A percentile compares a stretch with the other conserved stretches of the same genome.
These are phyloP conservation scores for Pythium biforme DNA, from an alignment of 352 stramenopile species.

Conservation along the genomic window DNA sequence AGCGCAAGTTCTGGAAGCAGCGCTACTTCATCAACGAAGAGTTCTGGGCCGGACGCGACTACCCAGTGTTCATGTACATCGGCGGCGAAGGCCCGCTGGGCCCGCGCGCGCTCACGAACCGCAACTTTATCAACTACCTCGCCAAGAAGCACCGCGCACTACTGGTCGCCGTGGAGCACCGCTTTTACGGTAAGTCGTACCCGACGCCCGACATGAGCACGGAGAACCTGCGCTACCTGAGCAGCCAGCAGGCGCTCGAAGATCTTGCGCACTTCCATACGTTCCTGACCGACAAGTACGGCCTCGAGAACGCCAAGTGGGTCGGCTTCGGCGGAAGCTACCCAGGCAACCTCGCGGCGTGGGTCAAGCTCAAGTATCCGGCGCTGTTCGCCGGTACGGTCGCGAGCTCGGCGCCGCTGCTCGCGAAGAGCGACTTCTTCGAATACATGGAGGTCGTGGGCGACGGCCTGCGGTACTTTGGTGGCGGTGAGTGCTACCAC, in stretches of 20 bases:
- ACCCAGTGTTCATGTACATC: slow-evolving; percentile 90
- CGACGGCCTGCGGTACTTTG: slow-evolving; percentile 77
- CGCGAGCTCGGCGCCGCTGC: slow-evolving; percentile 88
- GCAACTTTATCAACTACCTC: slow-evolving; percentile 76
- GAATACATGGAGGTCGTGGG: slow-evolving; percentile 90
- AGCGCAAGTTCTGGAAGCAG: slow-evolving; percentile 75
- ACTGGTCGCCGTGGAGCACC: slow-evolving; percentile 92
- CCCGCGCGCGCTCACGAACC: slow-evolving; percentile 58
- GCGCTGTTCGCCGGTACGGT: slow-evolving; percentile 91
- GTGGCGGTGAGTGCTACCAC: slow-evolving; percentile 78
- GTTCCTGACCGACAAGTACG: slow-evolving; percentile 70
- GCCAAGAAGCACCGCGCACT: slow-evolving; percentile 74
- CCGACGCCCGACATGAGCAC: slow-evolving; percentile 78
- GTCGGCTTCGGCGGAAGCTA: slow-evolving; percentile 96
- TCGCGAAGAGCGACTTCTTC: slow-evolving; percentile 77
- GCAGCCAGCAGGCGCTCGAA: slow-evolving; percentile 84
- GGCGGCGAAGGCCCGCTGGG: slow-evolving; percentile 69
- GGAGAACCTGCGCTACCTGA: slow-evolving; percentile 87
- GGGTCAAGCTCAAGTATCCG: slow-evolving; percentile 92
- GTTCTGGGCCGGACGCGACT: slow-evolving; percentile 72
- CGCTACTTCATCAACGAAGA: slow-evolving; percentile 91
- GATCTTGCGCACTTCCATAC: slow-evolving; percentile 91
- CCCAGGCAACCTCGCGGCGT: slow-evolving; percentile 92
- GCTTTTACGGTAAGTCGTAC: slow-evolving; percentile 95
- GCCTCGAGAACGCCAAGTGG: slow-evolving; percentile 72